These are phyloP conservation scores for Pleurotus cornucopiae DNA, from an alignment of 768 basidiomycete species.

Conservation along the genomic window DNA sequence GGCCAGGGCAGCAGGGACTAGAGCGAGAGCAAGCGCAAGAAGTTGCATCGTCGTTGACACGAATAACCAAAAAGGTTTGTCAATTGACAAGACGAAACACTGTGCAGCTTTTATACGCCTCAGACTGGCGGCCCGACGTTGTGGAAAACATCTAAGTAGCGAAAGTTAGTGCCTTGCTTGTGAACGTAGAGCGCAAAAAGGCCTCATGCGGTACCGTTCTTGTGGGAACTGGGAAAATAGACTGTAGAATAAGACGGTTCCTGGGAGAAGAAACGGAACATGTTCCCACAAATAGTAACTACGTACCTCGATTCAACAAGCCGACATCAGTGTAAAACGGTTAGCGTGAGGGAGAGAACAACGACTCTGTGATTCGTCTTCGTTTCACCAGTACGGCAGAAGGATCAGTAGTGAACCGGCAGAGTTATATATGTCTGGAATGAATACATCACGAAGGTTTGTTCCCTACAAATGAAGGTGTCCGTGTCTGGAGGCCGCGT, in stretches of 20 bases:
- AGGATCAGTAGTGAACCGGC: no score
- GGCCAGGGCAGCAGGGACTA: constrained; percentile 12
- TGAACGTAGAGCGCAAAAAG: constrained; percentile 2
- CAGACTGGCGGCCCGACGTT: neutral
- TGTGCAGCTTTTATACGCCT: neutral
- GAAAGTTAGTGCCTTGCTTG: neutral
- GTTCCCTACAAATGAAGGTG: no score
- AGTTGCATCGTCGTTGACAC: neutral
- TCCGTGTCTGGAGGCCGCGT: no score
- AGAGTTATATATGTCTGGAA: no score
- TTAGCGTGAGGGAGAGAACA: no score
- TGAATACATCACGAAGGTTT: no score
- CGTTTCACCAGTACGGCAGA: no score
- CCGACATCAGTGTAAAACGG: no score
- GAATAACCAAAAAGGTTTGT: neutral
- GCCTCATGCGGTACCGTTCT: constrained; percentile 3
- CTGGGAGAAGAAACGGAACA: neutral
- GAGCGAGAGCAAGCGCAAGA: constrained; percentile 7
- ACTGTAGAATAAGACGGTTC: neutral
- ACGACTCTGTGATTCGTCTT: no score
- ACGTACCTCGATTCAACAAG: neutral
- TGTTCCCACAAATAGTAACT: constrained; percentile 6
- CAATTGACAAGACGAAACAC: neutral
- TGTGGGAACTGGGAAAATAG: constrained; percentile 1
- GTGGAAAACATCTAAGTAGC: neutral